Base-by-base conservation (phyloP, 176 grass and related monocot species). In the Musa schizocarpa region DNA sequence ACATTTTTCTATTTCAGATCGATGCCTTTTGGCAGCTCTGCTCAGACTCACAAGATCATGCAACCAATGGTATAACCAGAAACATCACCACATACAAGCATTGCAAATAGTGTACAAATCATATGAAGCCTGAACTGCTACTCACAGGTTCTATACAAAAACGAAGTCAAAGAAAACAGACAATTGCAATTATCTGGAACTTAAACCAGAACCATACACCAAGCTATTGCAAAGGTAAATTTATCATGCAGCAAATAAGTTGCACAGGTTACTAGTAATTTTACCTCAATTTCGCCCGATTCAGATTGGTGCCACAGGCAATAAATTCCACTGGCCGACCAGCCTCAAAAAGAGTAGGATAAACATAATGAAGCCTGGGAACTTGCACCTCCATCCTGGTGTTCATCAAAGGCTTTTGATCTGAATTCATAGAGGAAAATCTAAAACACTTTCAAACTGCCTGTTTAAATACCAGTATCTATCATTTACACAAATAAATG, bases 311-410 rank as follows among this genome's bases (percentile, higher is more conserved):
- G 77, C 92, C 92, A 81, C 85, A 89, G 74, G 89, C 75, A 69
- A 92, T 62, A 57, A 92, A 79, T 17, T 96, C 78, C 17, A 88
- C 74, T 27, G 87, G 92, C 23, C 89, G 87, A 69, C 92, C 92
- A 53, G 77, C 89, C 86, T 96, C 89, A 84, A 96, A 96, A 80
- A 84, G 89, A 57, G 84, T 80, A 22, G 92, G 89, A 84, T 88
- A 76, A 77, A 96, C 83, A 82, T 84, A 92, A 89, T 96, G 85
- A 54, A 96, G 88, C 84, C 78, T 92, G 29, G 92, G 92, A 51
- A 81, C 69, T 25, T 92, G 85, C 50, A 92, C 78, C 61, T 92
- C 89, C 78, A 92, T 75, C 84, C 75, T 89, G 62, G 88, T 84
- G 83, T 86, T 89, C 78, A 67, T 89, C 78, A 89, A 80, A 76